Base-by-base conservation (phyloP, 495 filamentous ascomycete species). In the Penicillium arizonense region DNA sequence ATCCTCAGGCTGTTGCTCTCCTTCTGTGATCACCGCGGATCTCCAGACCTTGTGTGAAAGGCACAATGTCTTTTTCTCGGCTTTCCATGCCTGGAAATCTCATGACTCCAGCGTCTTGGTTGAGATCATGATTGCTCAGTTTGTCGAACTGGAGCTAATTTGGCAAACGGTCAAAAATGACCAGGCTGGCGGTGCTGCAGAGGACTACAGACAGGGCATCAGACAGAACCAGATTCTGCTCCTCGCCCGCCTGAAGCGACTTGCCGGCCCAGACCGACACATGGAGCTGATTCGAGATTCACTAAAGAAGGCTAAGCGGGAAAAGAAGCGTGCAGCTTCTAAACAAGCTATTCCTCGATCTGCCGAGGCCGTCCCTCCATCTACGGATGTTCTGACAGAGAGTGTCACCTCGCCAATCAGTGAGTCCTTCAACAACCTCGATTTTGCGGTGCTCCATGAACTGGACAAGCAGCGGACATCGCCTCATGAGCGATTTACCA, bases 81-180 rank as follows among this genome's bases (percentile, higher is more conserved):
- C 93, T 14, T 96, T 98, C 68, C 87, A 91, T 57, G 87, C 91
- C 9, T 98, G 94, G 94, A 96, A 97, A 67, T 82, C 90, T 8
- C 84, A 91, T 47, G 94, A 98, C 67, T 94, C 93, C 1, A 87
- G 84, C 40, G 87, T 90, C 4, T 71, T 98, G 30, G 87, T 97
- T 50, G 89, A 95, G 55, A 90, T 93, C 46, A 97, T 98, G 94
- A 78, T 97, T 21, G 86, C 91, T 40, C 91, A 96, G 65, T 97
- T 96, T 66, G 87, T 96, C 28, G 93, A 96, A 66, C 75, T 98
- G 14, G 94, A 98, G 65, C 83, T 91, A 21, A 98, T 98, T 30
- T 96, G 91, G 86, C 91, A 96, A 64, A 92, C 89, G 8, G 93
- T 97, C 63, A 97, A 97, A 59, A 84, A 95, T 65, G 89, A 93